Conservation (phyloP, 2,329 filamentous ascomycete genomes). For the Claviceps pusilla region DNA sequence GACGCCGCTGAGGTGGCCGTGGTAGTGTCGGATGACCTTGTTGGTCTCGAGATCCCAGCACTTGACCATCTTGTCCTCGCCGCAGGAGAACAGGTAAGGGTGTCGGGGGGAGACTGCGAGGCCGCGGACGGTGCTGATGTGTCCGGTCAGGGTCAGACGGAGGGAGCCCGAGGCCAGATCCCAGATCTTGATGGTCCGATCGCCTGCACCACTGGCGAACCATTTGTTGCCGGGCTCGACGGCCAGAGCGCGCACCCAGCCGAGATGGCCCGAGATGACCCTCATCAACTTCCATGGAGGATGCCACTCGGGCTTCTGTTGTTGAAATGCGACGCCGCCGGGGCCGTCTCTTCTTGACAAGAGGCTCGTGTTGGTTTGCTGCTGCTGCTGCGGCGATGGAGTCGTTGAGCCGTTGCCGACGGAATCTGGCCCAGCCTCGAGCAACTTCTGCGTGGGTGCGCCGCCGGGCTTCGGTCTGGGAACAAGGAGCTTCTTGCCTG, state of each 20-base stretch:
- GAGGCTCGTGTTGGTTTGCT: conserved; percentile 16
- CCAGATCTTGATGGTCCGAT: conserved; percentile 98
- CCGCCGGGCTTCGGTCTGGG: conserved; percentile 10
- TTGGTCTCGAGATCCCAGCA: conserved; percentile 99
- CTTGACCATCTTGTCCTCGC: conserved; percentile 99
- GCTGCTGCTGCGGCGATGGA: neutral
- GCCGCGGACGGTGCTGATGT: conserved; percentile 85
- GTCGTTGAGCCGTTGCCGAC: neutral
- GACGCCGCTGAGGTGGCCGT: conserved; percentile 89
- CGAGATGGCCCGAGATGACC: conserved; percentile 89
- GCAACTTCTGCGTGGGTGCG: conserved; percentile 23
- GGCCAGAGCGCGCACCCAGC: conserved; percentile 80
- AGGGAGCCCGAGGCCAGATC: conserved; percentile 80
- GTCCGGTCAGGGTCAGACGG: conserved; percentile 74
- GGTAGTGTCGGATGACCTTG: conserved; percentile 95
- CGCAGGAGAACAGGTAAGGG: conserved; percentile 94
- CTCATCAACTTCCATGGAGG: conserved; percentile 97
- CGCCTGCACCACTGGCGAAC: conserved; percentile 91
- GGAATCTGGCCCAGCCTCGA: conserved; percentile 17
- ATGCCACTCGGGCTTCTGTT: conserved; percentile 75
- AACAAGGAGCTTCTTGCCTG: conserved; percentile 11
- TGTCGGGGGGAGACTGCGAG: conserved; percentile 85
- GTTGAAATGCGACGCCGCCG: conserved; percentile 7
- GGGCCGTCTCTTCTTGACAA: conserved; percentile 13
- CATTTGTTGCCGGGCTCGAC: conserved; percentile 95